A percentile compares a stretch with the other conserved stretches of the same genome.
Evolutionary conservation across 768 basidiomycete genomes (phyloP).

Genomic region (Psilocybe azurescens): DNA sequence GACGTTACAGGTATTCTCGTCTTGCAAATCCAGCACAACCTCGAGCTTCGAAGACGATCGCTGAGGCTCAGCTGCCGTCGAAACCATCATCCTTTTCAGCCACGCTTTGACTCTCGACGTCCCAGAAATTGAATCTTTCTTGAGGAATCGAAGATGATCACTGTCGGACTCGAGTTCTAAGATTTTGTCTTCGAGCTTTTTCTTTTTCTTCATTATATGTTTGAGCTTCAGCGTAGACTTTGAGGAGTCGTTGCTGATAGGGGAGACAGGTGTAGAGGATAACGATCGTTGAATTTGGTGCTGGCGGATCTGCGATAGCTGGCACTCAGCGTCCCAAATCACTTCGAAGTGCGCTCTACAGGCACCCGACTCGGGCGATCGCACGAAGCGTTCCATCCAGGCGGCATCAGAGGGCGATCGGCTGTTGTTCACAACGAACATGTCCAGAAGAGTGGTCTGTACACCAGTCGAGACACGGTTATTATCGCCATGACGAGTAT

Average conservation of each 20-base stretch:
- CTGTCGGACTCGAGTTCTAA: conserved; percentile 30
- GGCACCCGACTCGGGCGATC: conserved; percentile 38
- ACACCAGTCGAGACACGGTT: conserved; percentile 27
- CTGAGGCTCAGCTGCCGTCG: conserved; percentile 27
- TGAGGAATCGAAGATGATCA: conserved; percentile 19
- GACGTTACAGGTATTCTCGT: conserved; percentile 41
- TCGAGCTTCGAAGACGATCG: conserved; percentile 39
- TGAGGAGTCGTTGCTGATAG: not conserved
- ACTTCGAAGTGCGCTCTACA: conserved; percentile 34
- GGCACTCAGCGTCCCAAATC: conserved; percentile 34
- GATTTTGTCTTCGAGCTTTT: conserved; percentile 41
- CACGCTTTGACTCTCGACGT: conserved; percentile 63
- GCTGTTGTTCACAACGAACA: conserved; percentile 15
- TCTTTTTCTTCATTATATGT: conserved; percentile 47
- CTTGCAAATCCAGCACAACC: conserved; percentile 45
- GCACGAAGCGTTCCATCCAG: conserved; percentile 43
- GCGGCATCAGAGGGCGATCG: conserved; percentile 26
- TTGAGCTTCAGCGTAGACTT: conserved; percentile 38
- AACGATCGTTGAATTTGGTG: conserved; percentile 15
- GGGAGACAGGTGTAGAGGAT: not conserved
- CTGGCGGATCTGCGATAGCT: conserved; percentile 28
- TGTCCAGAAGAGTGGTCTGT: conserved; percentile 32
- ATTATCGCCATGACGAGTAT: conserved; percentile 12
- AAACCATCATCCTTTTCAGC: conserved; percentile 61
- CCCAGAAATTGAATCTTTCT: conserved; percentile 37